A percentile compares a stretch with the other conserved stretches of the same genome.
These are phyloP conservation scores for Pestalotiopsis fici DNA, from an alignment of 2,329 filamentous ascomycete genomes.

Conservation along the genomic window DNA sequence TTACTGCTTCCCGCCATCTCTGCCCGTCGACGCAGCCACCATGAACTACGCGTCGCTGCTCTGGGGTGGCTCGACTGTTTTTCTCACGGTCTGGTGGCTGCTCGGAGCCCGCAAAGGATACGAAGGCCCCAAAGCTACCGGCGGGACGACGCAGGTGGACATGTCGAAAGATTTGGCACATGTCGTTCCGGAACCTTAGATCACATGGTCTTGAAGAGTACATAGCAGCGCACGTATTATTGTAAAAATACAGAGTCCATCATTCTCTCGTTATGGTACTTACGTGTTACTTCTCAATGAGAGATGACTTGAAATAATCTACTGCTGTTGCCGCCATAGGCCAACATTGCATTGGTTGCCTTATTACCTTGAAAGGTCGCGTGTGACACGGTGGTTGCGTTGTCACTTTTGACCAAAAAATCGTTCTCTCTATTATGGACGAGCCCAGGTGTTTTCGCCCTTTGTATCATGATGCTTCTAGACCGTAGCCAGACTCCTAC, in stretches of 20 bases:
- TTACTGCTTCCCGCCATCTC: slow-evolving; percentile 58
- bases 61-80: slow-evolving; percentile 39
- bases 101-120: slow-evolving; percentile 7
- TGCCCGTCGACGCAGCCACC: slow-evolving; percentile 43
- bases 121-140: slow-evolving; percentile 3
- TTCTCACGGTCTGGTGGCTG: slow-evolving; percentile 44
- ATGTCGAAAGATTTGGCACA: neutral
- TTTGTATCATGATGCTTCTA: neutral
- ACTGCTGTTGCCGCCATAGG: no score
- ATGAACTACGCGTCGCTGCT: slow-evolving; percentile 57
- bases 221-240: neutral
- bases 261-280: neutral
- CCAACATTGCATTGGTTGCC: no score
- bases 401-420: no score
- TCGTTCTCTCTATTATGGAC: neutral
- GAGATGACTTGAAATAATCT: neutral
- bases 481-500: neutral
- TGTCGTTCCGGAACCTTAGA: neutral
- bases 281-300: neutral
- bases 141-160: neutral
- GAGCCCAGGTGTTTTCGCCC: neutral
- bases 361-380: no score
- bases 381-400: no score
- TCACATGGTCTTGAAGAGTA: neutral
- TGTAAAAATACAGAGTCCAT: neutral